Evolutionary conservation across 2,329 filamentous ascomycete genomes (phyloP).

Genomic region (Neocatenulostroma microsporum): DNA sequence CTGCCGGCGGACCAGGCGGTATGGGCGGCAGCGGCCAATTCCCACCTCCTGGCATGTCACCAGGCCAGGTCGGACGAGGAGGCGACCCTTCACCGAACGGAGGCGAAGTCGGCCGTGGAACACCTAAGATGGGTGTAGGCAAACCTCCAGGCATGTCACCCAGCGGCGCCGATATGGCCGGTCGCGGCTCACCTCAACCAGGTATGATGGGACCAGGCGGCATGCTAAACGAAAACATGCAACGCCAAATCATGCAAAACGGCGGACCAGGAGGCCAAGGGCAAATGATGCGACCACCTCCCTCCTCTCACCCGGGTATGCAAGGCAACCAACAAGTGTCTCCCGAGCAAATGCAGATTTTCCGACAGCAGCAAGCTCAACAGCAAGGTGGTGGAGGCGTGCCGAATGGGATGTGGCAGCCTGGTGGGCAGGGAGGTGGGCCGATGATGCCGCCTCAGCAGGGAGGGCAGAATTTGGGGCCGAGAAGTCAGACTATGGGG

Average conservation of each 20-base stretch:
- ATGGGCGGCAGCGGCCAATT: conserved; percentile 26
- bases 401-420: too few relatives aligned
- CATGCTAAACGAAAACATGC: conserved; percentile 27
- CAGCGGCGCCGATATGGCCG: conserved; percentile 55
- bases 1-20: conserved; percentile 31
- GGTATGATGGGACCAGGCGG: conserved; percentile 50
- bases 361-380: too few relatives aligned
- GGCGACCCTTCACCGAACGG: conserved; percentile 66
- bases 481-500: conserved; percentile 61
- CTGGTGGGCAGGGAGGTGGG: too few relatives aligned
- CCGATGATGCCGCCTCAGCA: too few relatives aligned
- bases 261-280: too few relatives aligned
- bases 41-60: conserved; percentile 51
- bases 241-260: conserved; percentile 38
- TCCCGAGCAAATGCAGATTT: conserved; percentile 14
- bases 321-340: background rate
- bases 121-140: conserved; percentile 61
- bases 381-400: conserved; percentile 25
- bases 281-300: conserved; percentile 27
- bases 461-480: conserved; percentile 51
- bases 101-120: conserved; percentile 68
- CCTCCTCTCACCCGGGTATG: conserved; percentile 42
- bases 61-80: conserved; percentile 56
- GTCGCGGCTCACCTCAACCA: conserved; percentile 52
- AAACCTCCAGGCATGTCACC: too few relatives aligned